Evolutionary conservation across 257 asterid species (phyloP).

Genomic region (Cruciata laevipes): DNA sequence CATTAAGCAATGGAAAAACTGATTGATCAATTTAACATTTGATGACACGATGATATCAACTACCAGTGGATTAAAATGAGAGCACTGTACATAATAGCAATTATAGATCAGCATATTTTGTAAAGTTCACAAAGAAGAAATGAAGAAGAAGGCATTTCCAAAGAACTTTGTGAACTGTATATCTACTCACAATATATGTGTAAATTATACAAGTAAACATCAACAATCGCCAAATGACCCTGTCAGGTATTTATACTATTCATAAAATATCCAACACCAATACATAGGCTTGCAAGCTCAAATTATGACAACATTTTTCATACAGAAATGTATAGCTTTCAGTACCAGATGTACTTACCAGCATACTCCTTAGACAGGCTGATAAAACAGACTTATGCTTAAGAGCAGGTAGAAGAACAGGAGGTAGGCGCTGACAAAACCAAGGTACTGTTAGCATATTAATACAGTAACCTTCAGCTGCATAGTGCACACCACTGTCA

Average conservation of each 20-base stretch:
- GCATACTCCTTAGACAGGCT: conserved; percentile 64
- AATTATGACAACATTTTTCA: background rate
- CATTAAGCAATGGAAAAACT: background rate
- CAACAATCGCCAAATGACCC: background rate
- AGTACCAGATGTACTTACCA: conserved; percentile 54
- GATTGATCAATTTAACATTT: background rate
- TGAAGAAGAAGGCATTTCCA: background rate
- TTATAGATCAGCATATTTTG: background rate
- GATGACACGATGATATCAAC: background rate
- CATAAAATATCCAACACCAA: background rate
- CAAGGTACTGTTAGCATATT: conserved; percentile 77
- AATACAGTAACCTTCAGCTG: conserved; percentile 62
- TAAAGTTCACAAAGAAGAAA: background rate
- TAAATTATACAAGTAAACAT: background rate
- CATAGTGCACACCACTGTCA: conserved; percentile 37
- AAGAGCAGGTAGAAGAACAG: conserved; percentile 78
- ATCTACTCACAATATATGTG: background rate
- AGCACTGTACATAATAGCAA: background rate
- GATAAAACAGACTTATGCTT: conserved; percentile 75
- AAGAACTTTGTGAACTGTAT: background rate
- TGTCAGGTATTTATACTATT: background rate
- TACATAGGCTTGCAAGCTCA: background rate
- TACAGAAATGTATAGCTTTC: background rate
- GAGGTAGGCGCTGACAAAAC: conserved; percentile 79
- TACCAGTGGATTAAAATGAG: background rate